These are phyloP conservation scores for Cucurbita argyrosperma DNA, from an alignment of 306 rosid species.

Conservation along the genomic window DNA sequence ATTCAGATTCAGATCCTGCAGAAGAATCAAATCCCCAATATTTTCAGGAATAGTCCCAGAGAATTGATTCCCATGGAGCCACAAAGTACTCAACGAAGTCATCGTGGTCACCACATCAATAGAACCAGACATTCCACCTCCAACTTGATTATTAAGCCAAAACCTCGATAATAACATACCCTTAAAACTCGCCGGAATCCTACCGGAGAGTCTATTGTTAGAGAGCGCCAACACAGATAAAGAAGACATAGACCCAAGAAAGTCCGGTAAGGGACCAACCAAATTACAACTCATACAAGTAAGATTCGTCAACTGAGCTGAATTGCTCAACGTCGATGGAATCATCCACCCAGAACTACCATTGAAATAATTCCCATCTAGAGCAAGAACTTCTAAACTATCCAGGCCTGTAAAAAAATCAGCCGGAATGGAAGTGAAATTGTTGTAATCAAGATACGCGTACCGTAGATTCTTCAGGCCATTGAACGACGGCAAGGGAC, in stretches of 20 bases:
- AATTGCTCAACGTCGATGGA: constrained; percentile 25
- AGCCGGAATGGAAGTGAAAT: constrained; percentile 55
- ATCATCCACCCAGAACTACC: constrained; percentile 55
- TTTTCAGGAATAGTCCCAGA: constrained; percentile 51
- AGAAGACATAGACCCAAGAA: constrained; percentile 52
- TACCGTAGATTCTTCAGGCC: constrained; percentile 37
- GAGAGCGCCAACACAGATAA: constrained; percentile 46
- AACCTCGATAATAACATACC: constrained; percentile 33
- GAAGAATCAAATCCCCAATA: constrained; percentile 45
- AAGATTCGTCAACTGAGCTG: constrained; percentile 44
- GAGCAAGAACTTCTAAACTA: constrained; percentile 49
- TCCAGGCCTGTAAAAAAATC: constrained; percentile 57
- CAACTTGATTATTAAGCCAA: constrained; percentile 62
- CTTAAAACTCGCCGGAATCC: constrained; percentile 30
- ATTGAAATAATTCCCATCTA: constrained; percentile 52
- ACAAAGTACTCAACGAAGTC: constrained; percentile 41
- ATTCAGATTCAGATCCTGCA: constrained; percentile 67
- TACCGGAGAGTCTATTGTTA: constrained; percentile 36
- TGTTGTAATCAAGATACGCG: constrained; percentile 47
- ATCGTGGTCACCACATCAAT: constrained; percentile 51
- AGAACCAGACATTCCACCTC: constrained; percentile 40
- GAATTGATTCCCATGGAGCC: constrained; percentile 90
- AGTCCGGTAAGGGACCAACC: constrained; percentile 62
- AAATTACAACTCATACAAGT: constrained; percentile 53
- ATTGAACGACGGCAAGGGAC: constrained; percentile 49